These are phyloP conservation scores for Dactylellina haptotyla DNA, from an alignment of 2,329 filamentous ascomycete species.

Conservation along the genomic window DNA sequence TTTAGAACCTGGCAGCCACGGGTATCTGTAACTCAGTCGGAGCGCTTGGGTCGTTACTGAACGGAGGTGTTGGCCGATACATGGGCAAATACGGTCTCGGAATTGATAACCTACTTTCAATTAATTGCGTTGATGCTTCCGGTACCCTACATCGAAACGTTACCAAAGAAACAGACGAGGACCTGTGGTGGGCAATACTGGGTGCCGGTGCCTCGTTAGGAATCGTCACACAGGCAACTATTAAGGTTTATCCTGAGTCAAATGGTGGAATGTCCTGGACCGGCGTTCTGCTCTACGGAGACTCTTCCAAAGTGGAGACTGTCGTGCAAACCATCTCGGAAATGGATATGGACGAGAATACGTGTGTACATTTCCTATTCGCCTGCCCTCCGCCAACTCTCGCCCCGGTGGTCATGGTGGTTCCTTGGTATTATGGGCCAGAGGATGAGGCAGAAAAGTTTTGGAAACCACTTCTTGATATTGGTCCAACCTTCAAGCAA, in stretches of 20 bases:
- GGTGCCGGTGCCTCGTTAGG: constrained; percentile 64
- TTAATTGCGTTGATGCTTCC: constrained; percentile 62
- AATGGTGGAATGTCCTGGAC: constrained; percentile 55
- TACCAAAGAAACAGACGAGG: constrained; percentile 57
- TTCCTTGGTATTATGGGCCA: constrained; percentile 54
- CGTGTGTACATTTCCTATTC: constrained; percentile 57
- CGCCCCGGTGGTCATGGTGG: constrained; percentile 53
- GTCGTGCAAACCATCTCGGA: constrained; percentile 57
- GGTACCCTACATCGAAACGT: constrained; percentile 60
- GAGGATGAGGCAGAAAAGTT: constrained; percentile 53
- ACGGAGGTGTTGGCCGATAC: constrained; percentile 51
- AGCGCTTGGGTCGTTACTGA: constrained; percentile 23
- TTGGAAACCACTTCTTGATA: constrained; percentile 56
- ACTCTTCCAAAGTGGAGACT: constrained; percentile 56
- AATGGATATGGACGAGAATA: constrained; percentile 53
- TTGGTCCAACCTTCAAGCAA: constrained; percentile 55
- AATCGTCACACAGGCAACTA: constrained; percentile 62
- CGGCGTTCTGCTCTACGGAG: constrained; percentile 58
- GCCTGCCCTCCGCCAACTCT: constrained; percentile 56
- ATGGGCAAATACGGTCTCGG: constrained; percentile 57
- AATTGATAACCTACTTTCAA: constrained; percentile 63
- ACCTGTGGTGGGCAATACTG: constrained; percentile 62
- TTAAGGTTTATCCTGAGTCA: constrained; percentile 60
- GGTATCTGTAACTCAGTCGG: constrained; percentile 48
- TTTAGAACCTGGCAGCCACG: constrained; percentile 13